These are phyloP conservation scores for Ramaria rubella DNA, from an alignment of 768 basidiomycete species.

Conservation along the genomic window DNA sequence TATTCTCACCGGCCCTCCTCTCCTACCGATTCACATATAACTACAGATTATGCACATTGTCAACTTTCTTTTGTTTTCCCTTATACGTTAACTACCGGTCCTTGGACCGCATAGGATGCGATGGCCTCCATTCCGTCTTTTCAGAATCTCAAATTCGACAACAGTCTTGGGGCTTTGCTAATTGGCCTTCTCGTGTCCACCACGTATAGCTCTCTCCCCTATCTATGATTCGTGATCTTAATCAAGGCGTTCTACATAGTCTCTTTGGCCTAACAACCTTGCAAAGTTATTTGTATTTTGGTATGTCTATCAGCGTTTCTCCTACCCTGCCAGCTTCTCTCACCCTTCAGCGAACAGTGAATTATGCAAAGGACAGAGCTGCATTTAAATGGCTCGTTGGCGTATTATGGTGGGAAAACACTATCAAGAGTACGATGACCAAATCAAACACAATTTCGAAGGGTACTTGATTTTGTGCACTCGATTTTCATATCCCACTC, in stretches of 20 bases:
- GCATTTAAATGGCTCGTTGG: constrained; percentile 3
- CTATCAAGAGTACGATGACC: not conserved
- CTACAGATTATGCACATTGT: too few species aligned
- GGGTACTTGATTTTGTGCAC: not conserved
- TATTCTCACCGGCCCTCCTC: too few species aligned
- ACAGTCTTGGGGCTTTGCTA: constrained; percentile 49
- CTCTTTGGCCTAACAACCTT: constrained; percentile 5
- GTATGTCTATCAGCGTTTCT: not conserved
- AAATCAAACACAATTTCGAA: not conserved
- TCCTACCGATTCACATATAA: too few species aligned
- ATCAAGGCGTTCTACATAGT: not conserved
- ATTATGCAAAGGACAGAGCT: constrained; percentile 2
- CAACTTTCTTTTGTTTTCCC: too few species aligned
- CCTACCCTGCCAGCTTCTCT: not conserved
- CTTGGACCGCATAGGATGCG: not conserved
- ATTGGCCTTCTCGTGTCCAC: constrained; percentile 47
- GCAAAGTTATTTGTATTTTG: constrained; percentile 3
- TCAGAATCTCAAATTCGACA: constrained; percentile 29
- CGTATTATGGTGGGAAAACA: not conserved
- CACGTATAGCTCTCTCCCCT: constrained; percentile 33
- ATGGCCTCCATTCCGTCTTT: constrained; percentile 4
- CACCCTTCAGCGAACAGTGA: not conserved
- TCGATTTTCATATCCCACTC: constrained; percentile 1
- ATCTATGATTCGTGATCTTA: not conserved
- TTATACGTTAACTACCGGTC: too few species aligned